These are phyloP conservation scores for Alternaria dauci DNA, from an alignment of 2,329 filamentous ascomycete genomes.

Conservation along the genomic window DNA sequence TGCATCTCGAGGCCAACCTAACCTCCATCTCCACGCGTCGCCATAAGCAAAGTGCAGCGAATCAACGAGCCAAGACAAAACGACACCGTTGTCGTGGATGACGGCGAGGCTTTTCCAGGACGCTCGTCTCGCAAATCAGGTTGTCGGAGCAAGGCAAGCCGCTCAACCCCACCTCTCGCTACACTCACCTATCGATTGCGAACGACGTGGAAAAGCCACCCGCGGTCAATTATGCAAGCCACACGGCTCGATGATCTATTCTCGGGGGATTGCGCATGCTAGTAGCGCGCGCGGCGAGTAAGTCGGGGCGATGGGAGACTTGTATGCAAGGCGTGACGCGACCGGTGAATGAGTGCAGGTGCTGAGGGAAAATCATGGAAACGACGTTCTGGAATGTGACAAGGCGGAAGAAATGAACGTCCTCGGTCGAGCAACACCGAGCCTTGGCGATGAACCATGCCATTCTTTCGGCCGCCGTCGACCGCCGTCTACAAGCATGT, in stretches of 20 bases:
- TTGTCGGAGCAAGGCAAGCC: neutral
- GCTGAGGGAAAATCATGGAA: neutral
- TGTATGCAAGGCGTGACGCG: neutral
- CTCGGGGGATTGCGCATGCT: neutral
- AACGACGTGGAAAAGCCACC: neutral
- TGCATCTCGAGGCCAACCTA: neutral
- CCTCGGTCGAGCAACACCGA: neutral
- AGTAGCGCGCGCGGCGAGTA: neutral
- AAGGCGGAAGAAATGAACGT: neutral
- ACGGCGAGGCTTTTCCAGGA: neutral
- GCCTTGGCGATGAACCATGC: neutral
- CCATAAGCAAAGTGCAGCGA: neutral
- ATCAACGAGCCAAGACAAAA: neutral
- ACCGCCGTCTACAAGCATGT: neutral
- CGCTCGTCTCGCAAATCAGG: neutral
- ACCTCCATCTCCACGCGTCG: neutral
- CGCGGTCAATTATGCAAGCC: neutral
- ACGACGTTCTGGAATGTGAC: neutral
- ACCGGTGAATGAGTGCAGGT: neutral
- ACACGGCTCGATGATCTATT: neutral
- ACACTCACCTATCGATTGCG: neutral
- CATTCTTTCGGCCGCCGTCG: neutral
- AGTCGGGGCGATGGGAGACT: neutral
- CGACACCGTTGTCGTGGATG: neutral
- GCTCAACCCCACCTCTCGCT: slow-evolving; percentile 1